phyloP scores from a whole-genome alignment of 1,284 basidiomycete species.

The Rhodotorula sp. region DNA sequence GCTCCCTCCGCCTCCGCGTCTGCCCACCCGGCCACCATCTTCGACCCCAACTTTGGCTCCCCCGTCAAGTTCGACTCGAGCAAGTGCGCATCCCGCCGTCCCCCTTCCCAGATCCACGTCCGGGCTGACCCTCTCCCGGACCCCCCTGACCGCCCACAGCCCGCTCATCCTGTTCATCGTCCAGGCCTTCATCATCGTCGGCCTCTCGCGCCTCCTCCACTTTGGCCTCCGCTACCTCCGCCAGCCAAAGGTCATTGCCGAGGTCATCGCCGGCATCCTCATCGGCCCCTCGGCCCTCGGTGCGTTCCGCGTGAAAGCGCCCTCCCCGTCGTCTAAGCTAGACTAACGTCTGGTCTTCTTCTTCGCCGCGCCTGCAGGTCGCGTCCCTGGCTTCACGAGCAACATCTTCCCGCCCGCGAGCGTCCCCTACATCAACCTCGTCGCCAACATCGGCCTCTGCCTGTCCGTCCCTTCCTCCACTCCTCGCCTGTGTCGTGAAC shows the following conservation, averaged over 20 bases:
- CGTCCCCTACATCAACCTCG: constrained; percentile 75
- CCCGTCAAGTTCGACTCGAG: constrained; percentile 24
- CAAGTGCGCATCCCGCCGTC: constrained; percentile 17
- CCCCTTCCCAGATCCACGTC: not conserved
- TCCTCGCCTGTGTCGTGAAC: constrained; percentile 58
- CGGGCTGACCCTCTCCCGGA: not conserved
- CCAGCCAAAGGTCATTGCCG: constrained; percentile 54
- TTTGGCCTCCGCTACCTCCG: constrained; percentile 48
- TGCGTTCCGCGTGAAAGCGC: constrained; percentile 2
- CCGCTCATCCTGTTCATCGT: constrained; percentile 46
- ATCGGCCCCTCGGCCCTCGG: constrained; percentile 57
- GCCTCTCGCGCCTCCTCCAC: constrained; percentile 51
- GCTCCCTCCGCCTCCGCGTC: constrained; percentile 2
- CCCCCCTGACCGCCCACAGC: not conserved
- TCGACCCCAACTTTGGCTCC: constrained; percentile 27
- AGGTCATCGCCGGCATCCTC: constrained; percentile 54
- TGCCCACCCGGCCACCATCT: constrained; percentile 34
- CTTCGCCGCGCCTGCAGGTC: constrained; percentile 47
- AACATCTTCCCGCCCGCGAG: constrained; percentile 78
- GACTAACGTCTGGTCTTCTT: not conserved
- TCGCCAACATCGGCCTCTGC: constrained; percentile 78
- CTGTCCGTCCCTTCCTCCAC: constrained; percentile 27
- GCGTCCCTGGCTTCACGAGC: constrained; percentile 76
- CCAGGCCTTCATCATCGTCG: constrained; percentile 51
- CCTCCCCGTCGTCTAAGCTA: not conserved